These are phyloP conservation scores for Mycena leptocephala DNA, from an alignment of 768 basidiomycete genomes.

Conservation along the genomic window DNA sequence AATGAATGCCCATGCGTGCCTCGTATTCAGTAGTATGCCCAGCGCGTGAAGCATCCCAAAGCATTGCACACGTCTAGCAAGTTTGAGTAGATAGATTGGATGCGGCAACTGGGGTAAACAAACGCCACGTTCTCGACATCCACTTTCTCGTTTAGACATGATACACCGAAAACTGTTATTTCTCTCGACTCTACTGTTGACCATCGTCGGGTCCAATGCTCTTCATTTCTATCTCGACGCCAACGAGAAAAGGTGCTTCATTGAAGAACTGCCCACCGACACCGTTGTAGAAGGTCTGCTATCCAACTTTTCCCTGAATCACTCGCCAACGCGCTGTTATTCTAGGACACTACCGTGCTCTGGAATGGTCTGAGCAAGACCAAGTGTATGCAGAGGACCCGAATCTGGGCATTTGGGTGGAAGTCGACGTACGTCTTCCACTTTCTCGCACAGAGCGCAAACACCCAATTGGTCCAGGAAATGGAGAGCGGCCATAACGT, in stretches of 20 bases:
- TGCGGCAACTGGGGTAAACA: constrained; percentile 7
- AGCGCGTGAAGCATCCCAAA: not conserved
- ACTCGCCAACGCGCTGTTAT: constrained; percentile 6
- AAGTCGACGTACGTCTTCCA: constrained; percentile 82
- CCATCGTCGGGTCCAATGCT: constrained; percentile 69
- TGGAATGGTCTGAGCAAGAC: constrained; percentile 88
- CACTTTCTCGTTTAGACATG: constrained; percentile 19
- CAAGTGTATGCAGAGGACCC: constrained; percentile 81
- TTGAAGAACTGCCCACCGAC: constrained; percentile 95
- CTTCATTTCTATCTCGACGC: constrained; percentile 98
- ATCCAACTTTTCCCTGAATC: not conserved
- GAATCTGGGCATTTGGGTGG: constrained; percentile 90
- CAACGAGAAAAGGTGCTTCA: constrained; percentile 94
- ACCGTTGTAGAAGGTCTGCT: constrained; percentile 93
- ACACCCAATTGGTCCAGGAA: constrained; percentile 71
- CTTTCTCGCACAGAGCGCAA: not conserved
- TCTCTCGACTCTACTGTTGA: constrained; percentile 56
- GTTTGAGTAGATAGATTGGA: not conserved
- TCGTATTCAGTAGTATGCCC: not conserved
- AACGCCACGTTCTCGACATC: constrained; percentile 22
- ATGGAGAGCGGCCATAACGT: constrained; percentile 86
- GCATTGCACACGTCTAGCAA: no score
- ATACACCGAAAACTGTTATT: constrained; percentile 44
- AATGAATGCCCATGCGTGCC: not conserved
- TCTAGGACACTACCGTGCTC: constrained; percentile 91